phyloP scores from a whole-genome alignment of 1,284 basidiomycete genomes.

The Neonothopanus nambi region DNA sequence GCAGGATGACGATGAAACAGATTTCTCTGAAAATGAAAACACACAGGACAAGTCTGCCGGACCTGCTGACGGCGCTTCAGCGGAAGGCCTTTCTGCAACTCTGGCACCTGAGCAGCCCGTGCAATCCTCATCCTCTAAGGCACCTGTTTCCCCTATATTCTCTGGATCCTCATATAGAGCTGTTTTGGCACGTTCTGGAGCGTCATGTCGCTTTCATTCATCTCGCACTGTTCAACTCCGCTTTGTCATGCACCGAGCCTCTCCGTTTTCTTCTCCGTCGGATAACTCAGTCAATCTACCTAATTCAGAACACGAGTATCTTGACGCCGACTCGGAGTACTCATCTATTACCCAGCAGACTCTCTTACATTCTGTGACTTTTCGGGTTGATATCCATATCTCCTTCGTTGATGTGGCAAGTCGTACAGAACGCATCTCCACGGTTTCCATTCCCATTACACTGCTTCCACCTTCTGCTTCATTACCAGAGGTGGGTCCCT shows the following conservation, averaged over 20 bases:
- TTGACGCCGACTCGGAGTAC: constrained; percentile 61
- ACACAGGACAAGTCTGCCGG: constrained; percentile 1
- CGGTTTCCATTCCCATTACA: constrained; percentile 62
- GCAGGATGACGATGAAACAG: constrained; percentile 34
- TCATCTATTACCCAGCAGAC: constrained; percentile 76
- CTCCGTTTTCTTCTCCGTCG: constrained; percentile 53
- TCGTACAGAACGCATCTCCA: constrained; percentile 63
- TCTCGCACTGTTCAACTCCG: constrained; percentile 66
- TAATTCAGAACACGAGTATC: constrained; percentile 42
- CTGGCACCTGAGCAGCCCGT: constrained; percentile 28
- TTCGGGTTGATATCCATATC: constrained; percentile 61
- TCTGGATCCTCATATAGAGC: constrained; percentile 45
- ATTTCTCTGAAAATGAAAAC: constrained; percentile 30
- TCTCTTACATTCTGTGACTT: constrained; percentile 69
- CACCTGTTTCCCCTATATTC: constrained; percentile 39
- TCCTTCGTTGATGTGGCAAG: constrained; percentile 71
- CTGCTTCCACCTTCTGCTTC: constrained; percentile 73
- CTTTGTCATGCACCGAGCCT: constrained; percentile 65
- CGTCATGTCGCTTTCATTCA: constrained; percentile 77
- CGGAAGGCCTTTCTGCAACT: constrained; percentile 29
- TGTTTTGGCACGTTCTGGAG: constrained; percentile 71
- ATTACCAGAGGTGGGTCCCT: constrained; percentile 69
- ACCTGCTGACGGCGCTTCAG: constrained; percentile 22
- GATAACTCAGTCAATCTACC: constrained; percentile 42
- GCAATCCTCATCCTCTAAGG: constrained; percentile 37